phyloP scores from a whole-genome alignment of 495 filamentous ascomycete species.

The Neurospora sp. region DNA sequence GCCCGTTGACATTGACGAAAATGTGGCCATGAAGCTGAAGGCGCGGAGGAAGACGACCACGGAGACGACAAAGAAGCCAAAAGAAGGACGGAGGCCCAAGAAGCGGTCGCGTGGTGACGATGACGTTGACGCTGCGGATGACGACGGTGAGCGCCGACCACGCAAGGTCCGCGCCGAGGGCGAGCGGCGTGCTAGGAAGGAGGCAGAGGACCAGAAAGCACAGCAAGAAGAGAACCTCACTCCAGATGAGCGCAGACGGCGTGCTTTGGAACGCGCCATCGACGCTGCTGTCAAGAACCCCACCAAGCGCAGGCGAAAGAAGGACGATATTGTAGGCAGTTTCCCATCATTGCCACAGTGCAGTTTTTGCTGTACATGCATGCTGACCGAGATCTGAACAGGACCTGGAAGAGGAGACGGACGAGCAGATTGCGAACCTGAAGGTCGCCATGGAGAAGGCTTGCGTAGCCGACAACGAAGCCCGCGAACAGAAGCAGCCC shows the following conservation, averaged over 20 bases:
- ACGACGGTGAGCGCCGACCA: constrained; percentile 42
- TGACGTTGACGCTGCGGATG: constrained; percentile 45
- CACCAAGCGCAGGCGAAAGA: constrained; percentile 71
- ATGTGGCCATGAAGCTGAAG: constrained; percentile 61
- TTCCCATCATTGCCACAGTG: background rate
- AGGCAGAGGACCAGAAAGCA: constrained; percentile 37
- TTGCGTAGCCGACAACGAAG: constrained; percentile 73
- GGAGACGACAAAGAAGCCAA: constrained; percentile 55
- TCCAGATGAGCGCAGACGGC: constrained; percentile 59
- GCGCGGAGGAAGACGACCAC: constrained; percentile 60
- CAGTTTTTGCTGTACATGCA: background rate
- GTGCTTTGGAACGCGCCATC: constrained; percentile 76
- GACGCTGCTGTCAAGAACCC: constrained; percentile 77
- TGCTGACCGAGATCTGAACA: constrained; percentile 24
- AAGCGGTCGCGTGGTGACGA: constrained; percentile 47
- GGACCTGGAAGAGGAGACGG: constrained; percentile 82
- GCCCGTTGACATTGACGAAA: constrained; percentile 78
- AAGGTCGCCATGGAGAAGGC: constrained; percentile 88
- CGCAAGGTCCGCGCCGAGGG: constrained; percentile 26
- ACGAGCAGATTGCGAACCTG: constrained; percentile 80
- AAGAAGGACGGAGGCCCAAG: constrained; percentile 71
- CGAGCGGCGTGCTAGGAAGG: constrained; percentile 33
- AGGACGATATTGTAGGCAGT: constrained; percentile 73
- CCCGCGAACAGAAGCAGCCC: constrained; percentile 63
- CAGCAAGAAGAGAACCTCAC: constrained; percentile 58